These are phyloP conservation scores for Wickerhamomyces xylosicus DNA, from an alignment of 805 yeast species.

Conservation along the genomic window DNA sequence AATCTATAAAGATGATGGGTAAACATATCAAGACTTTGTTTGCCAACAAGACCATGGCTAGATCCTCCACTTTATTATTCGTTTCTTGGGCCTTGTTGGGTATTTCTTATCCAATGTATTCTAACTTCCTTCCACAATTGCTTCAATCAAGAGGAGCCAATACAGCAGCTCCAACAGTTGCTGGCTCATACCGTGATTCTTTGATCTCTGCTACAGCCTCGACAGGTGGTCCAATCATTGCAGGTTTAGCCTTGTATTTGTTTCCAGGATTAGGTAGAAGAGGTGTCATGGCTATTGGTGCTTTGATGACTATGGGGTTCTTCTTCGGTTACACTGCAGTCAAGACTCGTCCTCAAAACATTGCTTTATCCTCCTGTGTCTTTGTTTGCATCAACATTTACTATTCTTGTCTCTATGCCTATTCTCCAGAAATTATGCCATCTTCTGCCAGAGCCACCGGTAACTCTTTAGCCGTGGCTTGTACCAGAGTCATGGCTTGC, in stretches of 20 bases:
- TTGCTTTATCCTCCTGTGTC: slow-evolving; percentile 25
- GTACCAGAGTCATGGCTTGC: slow-evolving; percentile 40
- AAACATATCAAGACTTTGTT: slow-evolving; percentile 33
- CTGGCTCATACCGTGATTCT: slow-evolving; percentile 35
- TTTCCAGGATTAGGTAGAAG: slow-evolving; percentile 35
- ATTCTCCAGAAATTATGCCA: slow-evolving; percentile 56
- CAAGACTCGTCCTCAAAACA: slow-evolving; percentile 39
- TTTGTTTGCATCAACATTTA: slow-evolving; percentile 35
- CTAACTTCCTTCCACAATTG: slow-evolving; percentile 40
- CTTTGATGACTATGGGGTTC: slow-evolving; percentile 41
- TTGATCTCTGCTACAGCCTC: slow-evolving; percentile 33
- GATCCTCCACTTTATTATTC: slow-evolving; percentile 30
- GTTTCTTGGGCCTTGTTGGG: slow-evolving; percentile 44
- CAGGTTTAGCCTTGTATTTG: slow-evolving; percentile 25
- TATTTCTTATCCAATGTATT: slow-evolving; percentile 40
- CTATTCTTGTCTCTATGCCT: slow-evolving; percentile 53
- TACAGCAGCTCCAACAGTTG: slow-evolving; percentile 28
- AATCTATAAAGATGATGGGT: slow-evolving; percentile 20
- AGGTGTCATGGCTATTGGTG: slow-evolving; percentile 45
- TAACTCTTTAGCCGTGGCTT: slow-evolving; percentile 44
- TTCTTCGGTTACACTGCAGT: slow-evolving; percentile 56
- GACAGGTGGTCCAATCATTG: slow-evolving; percentile 38
- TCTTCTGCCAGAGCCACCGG: slow-evolving; percentile 45
- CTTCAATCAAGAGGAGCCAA: slow-evolving; percentile 37
- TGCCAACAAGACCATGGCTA: slow-evolving; percentile 27